Evolutionary conservation across 2,329 filamentous ascomycete genomes (phyloP).

Genomic region (Aspergillus clavatus): DNA sequence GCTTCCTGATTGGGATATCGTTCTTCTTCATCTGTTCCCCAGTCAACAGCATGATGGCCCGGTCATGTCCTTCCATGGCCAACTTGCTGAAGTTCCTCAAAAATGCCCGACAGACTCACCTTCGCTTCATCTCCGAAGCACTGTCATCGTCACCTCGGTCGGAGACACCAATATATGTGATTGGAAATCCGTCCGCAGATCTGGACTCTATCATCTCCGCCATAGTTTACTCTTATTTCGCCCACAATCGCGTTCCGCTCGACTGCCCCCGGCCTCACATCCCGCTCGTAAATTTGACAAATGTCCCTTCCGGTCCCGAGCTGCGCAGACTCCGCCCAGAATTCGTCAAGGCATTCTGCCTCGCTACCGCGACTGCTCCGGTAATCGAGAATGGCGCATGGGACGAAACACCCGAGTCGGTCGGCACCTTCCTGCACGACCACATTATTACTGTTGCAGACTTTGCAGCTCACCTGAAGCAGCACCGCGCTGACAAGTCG

Average conservation of each 20-base stretch:
- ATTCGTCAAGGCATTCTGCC: slow-evolving; percentile 52
- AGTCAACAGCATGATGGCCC: slow-evolving; percentile 10
- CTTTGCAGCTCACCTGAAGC: slow-evolving; percentile 23
- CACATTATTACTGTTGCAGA: slow-evolving; percentile 41
- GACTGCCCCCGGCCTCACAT: slow-evolving; percentile 45
- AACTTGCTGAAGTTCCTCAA: slow-evolving; percentile 36
- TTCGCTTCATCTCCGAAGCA: slow-evolving; percentile 21
- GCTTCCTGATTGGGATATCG: neutral
- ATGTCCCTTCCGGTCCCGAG: slow-evolving; percentile 41
- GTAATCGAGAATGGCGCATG: slow-evolving; percentile 18
- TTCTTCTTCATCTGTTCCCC: slow-evolving; percentile 10
- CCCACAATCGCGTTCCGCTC: slow-evolving; percentile 40
- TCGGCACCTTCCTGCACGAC: slow-evolving; percentile 24
- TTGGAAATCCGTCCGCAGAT: slow-evolving; percentile 48
- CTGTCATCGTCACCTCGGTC: slow-evolving; percentile 6
- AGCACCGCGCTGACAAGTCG: slow-evolving; percentile 1
- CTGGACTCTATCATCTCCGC: slow-evolving; percentile 60
- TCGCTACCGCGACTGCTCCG: slow-evolving; percentile 36
- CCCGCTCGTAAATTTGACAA: slow-evolving; percentile 55
- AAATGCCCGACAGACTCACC: slow-evolving; percentile 28
- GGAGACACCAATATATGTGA: slow-evolving; percentile 35
- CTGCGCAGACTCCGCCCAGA: slow-evolving; percentile 54
- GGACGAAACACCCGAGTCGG: slow-evolving; percentile 22
- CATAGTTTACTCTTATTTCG: slow-evolving; percentile 57
- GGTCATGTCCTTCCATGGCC: slow-evolving; percentile 7